phyloP scores from a whole-genome alignment of 2,329 filamentous ascomycete genomes.

The Alternaria gaisen region DNA sequence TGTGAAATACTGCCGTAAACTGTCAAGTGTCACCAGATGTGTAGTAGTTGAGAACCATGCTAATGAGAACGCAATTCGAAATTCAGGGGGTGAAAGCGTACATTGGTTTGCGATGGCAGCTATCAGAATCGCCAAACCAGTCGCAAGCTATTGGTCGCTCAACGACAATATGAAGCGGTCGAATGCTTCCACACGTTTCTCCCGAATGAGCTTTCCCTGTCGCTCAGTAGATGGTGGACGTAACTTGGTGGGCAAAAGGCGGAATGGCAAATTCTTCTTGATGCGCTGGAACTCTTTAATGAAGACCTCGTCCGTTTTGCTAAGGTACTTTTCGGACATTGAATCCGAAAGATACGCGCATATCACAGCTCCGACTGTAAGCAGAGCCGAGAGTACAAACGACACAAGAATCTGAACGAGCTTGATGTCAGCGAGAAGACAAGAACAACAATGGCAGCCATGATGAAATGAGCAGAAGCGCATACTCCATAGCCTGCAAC shows the following conservation, averaged over 20 bases:
- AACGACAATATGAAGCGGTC: slow-evolving; percentile 35
- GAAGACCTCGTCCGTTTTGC: slow-evolving; percentile 19
- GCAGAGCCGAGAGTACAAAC: slow-evolving; percentile 22
- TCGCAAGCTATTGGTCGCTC: slow-evolving; percentile 36
- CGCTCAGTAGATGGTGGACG: background rate
- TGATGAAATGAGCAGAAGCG: background rate
- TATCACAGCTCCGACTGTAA: slow-evolving; percentile 24
- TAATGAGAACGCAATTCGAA: slow-evolving; percentile 24
- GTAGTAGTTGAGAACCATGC: slow-evolving; percentile 39
- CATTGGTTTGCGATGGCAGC: slow-evolving; percentile 29
- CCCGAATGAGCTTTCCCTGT: slow-evolving; percentile 12
- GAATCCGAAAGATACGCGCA: slow-evolving; percentile 29
- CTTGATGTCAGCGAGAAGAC: background rate
- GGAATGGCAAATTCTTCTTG: background rate
- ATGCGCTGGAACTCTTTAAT: slow-evolving; percentile 17
- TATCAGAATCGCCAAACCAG: slow-evolving; percentile 31
- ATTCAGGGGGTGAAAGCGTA: slow-evolving; percentile 26
- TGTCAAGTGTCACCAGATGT: slow-evolving; percentile 30
- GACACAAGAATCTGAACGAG: slow-evolving; percentile 19
- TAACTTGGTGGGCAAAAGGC: background rate
- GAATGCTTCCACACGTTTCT: slow-evolving; percentile 23
- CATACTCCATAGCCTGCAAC: slow-evolving; percentile 27
- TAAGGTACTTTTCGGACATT: slow-evolving; percentile 19
- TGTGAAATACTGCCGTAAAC: slow-evolving; percentile 26
- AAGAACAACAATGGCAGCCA: background rate